phyloP scores from a whole-genome alignment of 345 rosid genomes.

The Cardiospermum halicacabum region DNA sequence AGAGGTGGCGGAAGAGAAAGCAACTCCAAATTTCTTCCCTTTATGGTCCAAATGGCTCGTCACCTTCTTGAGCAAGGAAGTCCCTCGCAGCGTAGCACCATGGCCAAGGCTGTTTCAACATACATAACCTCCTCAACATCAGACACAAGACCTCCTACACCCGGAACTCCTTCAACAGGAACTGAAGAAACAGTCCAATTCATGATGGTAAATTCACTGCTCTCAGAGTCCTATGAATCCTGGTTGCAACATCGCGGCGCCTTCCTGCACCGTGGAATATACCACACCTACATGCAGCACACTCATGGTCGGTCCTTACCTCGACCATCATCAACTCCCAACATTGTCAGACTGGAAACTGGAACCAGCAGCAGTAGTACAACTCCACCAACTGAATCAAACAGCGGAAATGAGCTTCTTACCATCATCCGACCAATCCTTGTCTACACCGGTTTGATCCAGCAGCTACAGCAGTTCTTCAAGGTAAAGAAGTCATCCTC shows the following conservation, averaged over 20 bases:
- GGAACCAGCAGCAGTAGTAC: conserved; percentile 36
- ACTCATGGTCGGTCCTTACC: conserved; percentile 59
- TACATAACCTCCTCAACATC: conserved; percentile 51
- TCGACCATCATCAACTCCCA: conserved; percentile 25
- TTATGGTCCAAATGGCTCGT: conserved; percentile 89
- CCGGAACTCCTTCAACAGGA: conserved; percentile 53
- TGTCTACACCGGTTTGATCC: conserved; percentile 81
- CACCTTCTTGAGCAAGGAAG: conserved; percentile 97
- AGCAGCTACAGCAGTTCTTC: conserved; percentile 80
- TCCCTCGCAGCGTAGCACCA: conserved; percentile 58
- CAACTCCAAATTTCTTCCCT: conserved; percentile 92
- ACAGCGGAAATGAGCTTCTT: conserved; percentile 49
- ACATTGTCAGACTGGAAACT: conserved; percentile 33
- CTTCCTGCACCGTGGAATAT: conserved; percentile 85
- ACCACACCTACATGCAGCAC: conserved; percentile 90
- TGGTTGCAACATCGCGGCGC: conserved; percentile 86
- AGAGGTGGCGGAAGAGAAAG: conserved; percentile 99
- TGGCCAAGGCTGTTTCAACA: conserved; percentile 76
- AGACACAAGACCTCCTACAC: conserved; percentile 51
- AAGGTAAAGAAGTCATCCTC: conserved; percentile 59
- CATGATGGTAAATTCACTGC: conserved; percentile 97
- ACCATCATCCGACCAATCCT: conserved; percentile 72
- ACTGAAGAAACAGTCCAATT: conserved; percentile 87
- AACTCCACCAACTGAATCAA: conserved; percentile 33
- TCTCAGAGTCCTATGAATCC: conserved; percentile 82